Base-by-base conservation (phyloP, 768 basidiomycete species). In the Obba rivulosa region DNA sequence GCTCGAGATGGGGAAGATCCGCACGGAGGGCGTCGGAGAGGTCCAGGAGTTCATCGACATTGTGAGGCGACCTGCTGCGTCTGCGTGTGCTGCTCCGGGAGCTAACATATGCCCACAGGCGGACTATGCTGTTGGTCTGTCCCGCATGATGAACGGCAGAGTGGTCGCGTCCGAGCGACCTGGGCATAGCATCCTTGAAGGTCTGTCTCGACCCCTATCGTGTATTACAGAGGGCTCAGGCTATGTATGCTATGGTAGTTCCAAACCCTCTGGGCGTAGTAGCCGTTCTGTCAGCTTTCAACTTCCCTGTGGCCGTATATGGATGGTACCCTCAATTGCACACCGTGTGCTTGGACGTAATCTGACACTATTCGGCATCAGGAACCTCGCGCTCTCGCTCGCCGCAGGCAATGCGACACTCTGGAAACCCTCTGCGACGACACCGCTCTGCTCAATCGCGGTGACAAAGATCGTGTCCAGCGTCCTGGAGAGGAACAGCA, bases 21-120 rank as follows among this genome's bases (percentile, higher is more conserved):
- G 74, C 58, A 85, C 87, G 14, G 94, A 96, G 64, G 94, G 94
- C 21, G 72, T 83, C 17, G 94, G 94, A 14, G 92, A 96, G 69
- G 92, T 97, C 11, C 91, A 94, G 62, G 92, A 95, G 69, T 92
- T 94, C 59, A 79, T 96, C 50, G 93, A 96, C 61, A 91, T 95
- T 54, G 91, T 96, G 63, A 62, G 87, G n/a, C n/a, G 36, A 21
- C 4, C 24, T 38, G 7, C 17, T 18, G 16, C 40, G 9, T 41
- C 24, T 47, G 16, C 28, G 7, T 5, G 37, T n/a, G 7, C 7
- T 38, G 37, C 14, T 16, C 5, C 16, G 37, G 16, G 7, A 23
- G 31, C 13, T 25, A 21, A 25, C 3, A 23, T 34, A 11, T 34
- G 1, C 22, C 11, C 39, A 5, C 46, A 94, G 92, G 94, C 92